A percentile compares a stretch with the other conserved stretches of the same genome.
Conservation (phyloP, 164 flowering plant genomes). For the Stephania cephalantha region DNA sequence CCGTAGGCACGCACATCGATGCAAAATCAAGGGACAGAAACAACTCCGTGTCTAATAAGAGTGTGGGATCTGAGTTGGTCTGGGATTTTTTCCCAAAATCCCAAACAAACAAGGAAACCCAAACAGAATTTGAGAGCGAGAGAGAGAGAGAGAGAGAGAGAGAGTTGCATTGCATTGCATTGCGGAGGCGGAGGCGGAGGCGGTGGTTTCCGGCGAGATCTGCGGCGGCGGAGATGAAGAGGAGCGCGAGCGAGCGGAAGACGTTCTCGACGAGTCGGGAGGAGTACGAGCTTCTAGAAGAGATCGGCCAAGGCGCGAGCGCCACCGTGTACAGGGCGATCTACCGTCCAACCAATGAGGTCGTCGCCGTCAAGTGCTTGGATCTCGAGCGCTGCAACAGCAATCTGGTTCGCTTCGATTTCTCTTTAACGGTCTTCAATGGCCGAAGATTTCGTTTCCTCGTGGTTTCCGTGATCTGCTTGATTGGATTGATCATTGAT, state of each 20-base stretch:
- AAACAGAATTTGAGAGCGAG: too few species aligned
- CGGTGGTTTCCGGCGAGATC: neutral
- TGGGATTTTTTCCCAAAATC: too few species aligned
- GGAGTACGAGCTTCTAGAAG: conserved; percentile 87
- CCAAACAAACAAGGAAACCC: too few species aligned
- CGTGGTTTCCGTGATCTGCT: too few species aligned
- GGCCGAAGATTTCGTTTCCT: too few species aligned
- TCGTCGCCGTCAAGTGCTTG: conserved; percentile 86
- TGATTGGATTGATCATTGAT: too few species aligned
- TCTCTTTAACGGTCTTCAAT: neutral
- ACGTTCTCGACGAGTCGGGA: conserved; percentile 39
- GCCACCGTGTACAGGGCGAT: conserved; percentile 86
- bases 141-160: too few species aligned
- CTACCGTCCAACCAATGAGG: conserved; percentile 72
- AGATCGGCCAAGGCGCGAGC: conserved; percentile 87
- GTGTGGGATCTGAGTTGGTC: too few species aligned
- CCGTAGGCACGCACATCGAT: neutral
- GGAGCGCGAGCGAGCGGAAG: conserved; percentile 36
- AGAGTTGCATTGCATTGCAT: too few species aligned
- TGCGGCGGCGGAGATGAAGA: conserved; percentile 33
- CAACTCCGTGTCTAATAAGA: neutral
- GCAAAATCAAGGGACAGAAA: neutral
- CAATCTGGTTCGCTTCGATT: conserved; percentile 55
- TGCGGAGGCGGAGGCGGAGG: too few species aligned
- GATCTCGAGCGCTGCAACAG: conserved; percentile 95